phyloP scores from a whole-genome alignment of 495 filamentous ascomycete species.

The Hypoxylon perforatum region DNA sequence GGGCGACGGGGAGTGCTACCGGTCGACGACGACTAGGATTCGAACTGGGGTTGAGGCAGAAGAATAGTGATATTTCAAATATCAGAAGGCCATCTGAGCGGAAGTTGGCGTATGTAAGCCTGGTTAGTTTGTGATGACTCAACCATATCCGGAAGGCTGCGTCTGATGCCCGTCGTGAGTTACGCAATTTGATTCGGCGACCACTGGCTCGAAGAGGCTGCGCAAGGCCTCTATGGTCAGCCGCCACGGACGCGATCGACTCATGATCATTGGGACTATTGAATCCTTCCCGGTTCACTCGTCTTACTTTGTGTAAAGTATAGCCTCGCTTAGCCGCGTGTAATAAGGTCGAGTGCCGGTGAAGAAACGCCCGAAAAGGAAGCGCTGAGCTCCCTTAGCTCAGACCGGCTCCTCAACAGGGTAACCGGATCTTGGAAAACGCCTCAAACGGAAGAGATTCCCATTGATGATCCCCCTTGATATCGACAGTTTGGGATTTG shows the following conservation, averaged over 20 bases:
- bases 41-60: too few species aligned
- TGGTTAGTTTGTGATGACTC: too few species aligned
- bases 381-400: not conserved
- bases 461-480: conserved; percentile 1
- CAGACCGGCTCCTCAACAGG: not conserved
- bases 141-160: not conserved
- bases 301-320: not conserved
- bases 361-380: not conserved
- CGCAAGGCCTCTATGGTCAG: not conserved
- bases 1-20: too few species aligned
- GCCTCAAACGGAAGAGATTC: conserved; percentile 5
- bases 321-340: not conserved
- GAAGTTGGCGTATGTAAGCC: too few species aligned
- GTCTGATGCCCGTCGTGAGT: not conserved
- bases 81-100: too few species aligned
- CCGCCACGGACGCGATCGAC: not conserved
- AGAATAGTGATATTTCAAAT: too few species aligned
- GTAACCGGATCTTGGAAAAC: not conserved
- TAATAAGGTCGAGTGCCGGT: not conserved
- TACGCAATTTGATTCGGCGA: not conserved
- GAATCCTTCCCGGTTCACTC: not conserved
- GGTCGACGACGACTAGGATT: too few species aligned
- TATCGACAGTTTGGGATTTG: not conserved
- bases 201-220: not conserved
- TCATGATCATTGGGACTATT: not conserved